These are phyloP conservation scores for Pyrenophora seminiperda DNA, from an alignment of 2,329 filamentous ascomycete genomes.

Conservation along the genomic window DNA sequence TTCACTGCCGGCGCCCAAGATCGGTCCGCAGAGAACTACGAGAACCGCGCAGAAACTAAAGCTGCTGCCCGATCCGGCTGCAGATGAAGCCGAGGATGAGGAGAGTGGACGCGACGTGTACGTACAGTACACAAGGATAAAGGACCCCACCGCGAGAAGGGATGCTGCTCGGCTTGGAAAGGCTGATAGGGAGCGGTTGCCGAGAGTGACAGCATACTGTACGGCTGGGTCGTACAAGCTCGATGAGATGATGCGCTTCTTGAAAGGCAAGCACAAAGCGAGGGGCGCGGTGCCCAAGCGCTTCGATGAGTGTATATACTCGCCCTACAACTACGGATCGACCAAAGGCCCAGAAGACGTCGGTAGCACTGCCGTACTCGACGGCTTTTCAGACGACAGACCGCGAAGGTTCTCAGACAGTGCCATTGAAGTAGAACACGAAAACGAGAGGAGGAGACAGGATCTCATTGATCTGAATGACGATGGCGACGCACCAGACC, in stretches of 20 bases:
- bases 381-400: conserved; percentile 29
- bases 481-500: conserved; percentile 38
- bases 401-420: conserved; percentile 77
- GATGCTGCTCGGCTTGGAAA: conserved; percentile 93
- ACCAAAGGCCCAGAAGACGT: conserved; percentile 50
- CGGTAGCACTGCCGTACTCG: conserved; percentile 39
- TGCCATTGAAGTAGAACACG: conserved; percentile 69
- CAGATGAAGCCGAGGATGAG: conserved; percentile 76
- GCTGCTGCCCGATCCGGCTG: conserved; percentile 89
- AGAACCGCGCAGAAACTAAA: conserved; percentile 97
- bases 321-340: conserved; percentile 78
- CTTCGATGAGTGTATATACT: conserved; percentile 98
- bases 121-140: conserved; percentile 96
- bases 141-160: conserved; percentile 88
- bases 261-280: conserved; percentile 81
- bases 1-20: conserved; percentile 64
- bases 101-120: conserved; percentile 96
- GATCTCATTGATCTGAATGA: conserved; percentile 67
- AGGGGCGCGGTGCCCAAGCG: conserved; percentile 84
- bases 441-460: conserved; percentile 61
- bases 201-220: conserved; percentile 94
- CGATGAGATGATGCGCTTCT: conserved; percentile 84
- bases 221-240: conserved; percentile 91
- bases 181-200: conserved; percentile 83
- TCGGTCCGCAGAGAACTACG: conserved; percentile 91